Evolutionary conservation across 805 yeast genomes (phyloP).

Genomic region (Metschnikowia lochheadii): DNA sequence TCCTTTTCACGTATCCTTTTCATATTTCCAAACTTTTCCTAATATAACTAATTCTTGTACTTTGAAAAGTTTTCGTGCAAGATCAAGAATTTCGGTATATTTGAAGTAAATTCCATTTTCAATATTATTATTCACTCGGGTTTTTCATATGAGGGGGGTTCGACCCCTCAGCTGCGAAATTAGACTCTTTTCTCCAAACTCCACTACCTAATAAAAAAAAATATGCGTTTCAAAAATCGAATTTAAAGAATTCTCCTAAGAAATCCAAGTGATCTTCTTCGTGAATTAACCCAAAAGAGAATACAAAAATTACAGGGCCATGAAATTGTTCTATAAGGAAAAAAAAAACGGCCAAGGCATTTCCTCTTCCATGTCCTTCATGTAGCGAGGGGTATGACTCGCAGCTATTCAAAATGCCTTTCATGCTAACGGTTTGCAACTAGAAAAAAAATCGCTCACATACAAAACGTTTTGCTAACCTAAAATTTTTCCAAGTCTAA

Average conservation of each 20-base stretch:
- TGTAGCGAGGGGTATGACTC: neutral
- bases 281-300: neutral
- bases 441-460: neutral
- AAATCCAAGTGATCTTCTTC: no score
- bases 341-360: neutral
- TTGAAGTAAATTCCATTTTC: neutral
- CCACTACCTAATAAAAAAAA: neutral
- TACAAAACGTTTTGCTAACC: neutral
- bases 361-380: neutral
- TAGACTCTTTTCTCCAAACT: no score
- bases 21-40: neutral
- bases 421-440: neutral
- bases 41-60: neutral
- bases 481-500: neutral
- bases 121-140: neutral
- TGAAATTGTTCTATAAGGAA: neutral
- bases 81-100: neutral
- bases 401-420: neutral
- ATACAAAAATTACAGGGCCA: neutral
- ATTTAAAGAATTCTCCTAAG: neutral
- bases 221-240: neutral
- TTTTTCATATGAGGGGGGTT: neutral
- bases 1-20: neutral
- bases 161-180: no score
- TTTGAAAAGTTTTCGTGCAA: neutral